Base-by-base conservation (phyloP, 192 early-diverging fungal genomes). In the Irineochytrium annulatum region DNA sequence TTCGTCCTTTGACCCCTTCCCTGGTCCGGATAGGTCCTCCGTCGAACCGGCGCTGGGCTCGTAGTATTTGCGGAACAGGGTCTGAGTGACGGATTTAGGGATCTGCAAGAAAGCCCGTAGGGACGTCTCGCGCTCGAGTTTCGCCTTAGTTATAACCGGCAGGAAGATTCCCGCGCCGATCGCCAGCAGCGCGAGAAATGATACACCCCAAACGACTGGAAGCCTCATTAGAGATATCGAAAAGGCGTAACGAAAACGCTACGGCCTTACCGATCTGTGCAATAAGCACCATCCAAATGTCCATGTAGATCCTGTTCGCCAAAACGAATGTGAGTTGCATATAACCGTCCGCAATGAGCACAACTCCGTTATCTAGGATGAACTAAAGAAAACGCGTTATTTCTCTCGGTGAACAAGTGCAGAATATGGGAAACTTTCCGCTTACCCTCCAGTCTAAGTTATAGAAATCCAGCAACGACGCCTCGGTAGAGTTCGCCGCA, bases 51-150 rank as follows among this genome's bases (percentile, higher is more conserved):
- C 46, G 11, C 22, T 24, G 6, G 46, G 46, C 17, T 49, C 46
- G 24, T 49, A 49, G 22, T 49, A 49, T 24, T 49, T 49, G 13
- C 46, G 46, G 22, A 49, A 59, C 3, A 65, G 33, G 14, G 52
- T 32, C 4, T 65, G 22, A 22, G 63, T 65, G 11, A 65, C 63
- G 13, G 29, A 28, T 3, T 48, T 37, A 3, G 63, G 63, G 8
- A 65, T 65, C 35, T 65, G 63, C 19, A 65, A 37, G 39, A 65
- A 65, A 27, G 63, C 63, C 26, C 48, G 45, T 43, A 65, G 34
- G 14, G 63, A 65, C 20, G 63, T 65, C 37, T 65, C 63, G 3
- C 63, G 20, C 22, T 65, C 63, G 5, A 56, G 31, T 43, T 59
- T 58, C 3, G 63, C 63, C 27, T 51, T 57, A 1, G 14, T 33